Percentiles rank a stretch among this genome's conserved stretches.
Evolutionary conservation across 1,284 basidiomycete genomes (phyloP).

Genomic region (Puccinia coronata): DNA sequence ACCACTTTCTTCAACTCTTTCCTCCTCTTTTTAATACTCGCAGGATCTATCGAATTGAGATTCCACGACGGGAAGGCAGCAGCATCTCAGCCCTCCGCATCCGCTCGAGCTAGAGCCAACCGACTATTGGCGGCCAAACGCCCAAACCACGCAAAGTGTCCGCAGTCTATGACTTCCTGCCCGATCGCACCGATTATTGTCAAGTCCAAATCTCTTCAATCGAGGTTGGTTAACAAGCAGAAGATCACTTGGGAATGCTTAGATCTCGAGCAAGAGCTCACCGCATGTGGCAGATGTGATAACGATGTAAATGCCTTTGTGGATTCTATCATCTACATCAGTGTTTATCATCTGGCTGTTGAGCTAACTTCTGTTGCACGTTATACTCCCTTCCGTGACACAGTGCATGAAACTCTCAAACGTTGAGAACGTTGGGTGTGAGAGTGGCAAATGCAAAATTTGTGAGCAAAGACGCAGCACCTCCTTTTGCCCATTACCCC

Average conservation of each 20-base stretch:
- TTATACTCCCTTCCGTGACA: neutral
- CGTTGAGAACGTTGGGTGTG: constrained; percentile 8
- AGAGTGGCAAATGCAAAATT: neutral
- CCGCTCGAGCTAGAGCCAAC: constrained; percentile 2
- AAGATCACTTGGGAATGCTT: constrained; percentile 7
- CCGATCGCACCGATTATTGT: neutral
- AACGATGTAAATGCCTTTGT: constrained; percentile 30
- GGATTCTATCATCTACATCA: neutral
- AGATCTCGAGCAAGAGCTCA: constrained; percentile 12
- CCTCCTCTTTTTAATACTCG: neutral
- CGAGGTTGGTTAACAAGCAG: neutral
- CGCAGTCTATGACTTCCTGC: neutral
- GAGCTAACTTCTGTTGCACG: neutral
- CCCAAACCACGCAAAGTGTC: neutral
- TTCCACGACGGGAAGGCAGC: neutral
- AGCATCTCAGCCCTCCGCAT: neutral
- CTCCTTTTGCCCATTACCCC: neutral
- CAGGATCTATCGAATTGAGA: neutral
- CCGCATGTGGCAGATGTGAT: constrained; percentile 12
- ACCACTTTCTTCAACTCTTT: neutral
- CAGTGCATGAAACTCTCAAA: neutral
- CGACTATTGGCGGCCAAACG: neutral
- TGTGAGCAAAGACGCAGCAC: neutral
- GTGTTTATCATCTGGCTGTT: neutral
- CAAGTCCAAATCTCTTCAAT: neutral